Conservation (phyloP, 306 rosid genomes). For the Citrullus colocynthis region DNA sequence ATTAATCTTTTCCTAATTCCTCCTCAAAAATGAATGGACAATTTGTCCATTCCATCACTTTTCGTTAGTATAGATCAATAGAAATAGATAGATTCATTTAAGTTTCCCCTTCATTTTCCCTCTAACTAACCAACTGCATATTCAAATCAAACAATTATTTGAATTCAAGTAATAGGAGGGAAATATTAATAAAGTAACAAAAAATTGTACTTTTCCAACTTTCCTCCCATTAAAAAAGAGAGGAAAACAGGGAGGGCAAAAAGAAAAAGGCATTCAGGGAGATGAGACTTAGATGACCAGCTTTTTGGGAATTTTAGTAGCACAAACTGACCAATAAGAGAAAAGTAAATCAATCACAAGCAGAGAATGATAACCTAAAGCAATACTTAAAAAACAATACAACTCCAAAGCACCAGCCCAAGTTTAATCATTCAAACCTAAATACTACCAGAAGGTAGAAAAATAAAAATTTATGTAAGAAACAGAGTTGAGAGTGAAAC, state of each 20-base stretch:
- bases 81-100: neutral
- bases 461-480: constrained; percentile 5
- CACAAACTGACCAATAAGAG: neutral
- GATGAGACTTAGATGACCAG: neutral
- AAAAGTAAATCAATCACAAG: constrained; percentile 1
- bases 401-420: neutral
- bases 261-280: neutral
- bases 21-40: neutral
- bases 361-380: neutral
- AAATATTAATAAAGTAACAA: constrained; percentile 7
- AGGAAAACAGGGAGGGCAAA: neutral
- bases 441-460: neutral
- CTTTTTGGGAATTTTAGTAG: neutral
- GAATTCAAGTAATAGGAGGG: neutral
- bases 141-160: neutral
- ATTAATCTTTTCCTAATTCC: neutral
- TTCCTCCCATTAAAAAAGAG: neutral
- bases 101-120: neutral
- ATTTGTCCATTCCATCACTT: neutral
- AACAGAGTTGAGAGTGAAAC: constrained; percentile 24
- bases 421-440: neutral
- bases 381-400: neutral
- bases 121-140: neutral
- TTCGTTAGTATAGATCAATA: neutral
- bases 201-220: neutral